Conservation (phyloP, 108 stramenopile species). For the Bacterosira constricta region DNA sequence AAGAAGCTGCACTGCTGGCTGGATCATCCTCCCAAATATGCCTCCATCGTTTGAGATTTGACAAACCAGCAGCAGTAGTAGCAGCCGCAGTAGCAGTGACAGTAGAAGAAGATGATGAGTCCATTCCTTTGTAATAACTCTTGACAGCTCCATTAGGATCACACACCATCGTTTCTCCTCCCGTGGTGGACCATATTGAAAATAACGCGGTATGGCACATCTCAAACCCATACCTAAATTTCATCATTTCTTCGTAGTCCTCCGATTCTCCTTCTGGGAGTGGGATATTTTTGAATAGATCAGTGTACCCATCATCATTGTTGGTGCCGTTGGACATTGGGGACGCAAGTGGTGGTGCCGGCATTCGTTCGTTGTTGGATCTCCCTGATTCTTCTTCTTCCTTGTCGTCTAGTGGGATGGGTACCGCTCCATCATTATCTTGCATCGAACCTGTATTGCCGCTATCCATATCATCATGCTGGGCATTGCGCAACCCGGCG, state of each 20-base stretch:
- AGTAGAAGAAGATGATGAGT: background rate
- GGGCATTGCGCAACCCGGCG: no score
- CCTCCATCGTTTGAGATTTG: slow-evolving; percentile 31
- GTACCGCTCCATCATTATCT: no score
- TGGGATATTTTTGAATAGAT: slow-evolving; percentile 16
- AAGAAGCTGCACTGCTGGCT: background rate
- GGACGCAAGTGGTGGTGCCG: background rate
- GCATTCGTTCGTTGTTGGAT: no score
- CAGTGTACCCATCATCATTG: background rate
- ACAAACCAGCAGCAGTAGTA: background rate
- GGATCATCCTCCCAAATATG: background rate
- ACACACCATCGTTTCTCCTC: no score
- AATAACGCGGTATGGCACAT: slow-evolving; percentile 30
- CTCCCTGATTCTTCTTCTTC: no score
- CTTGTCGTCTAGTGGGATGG: no score
- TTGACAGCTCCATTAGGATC: background rate
- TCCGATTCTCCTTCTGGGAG: slow-evolving; percentile 45
- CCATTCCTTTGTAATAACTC: background rate
- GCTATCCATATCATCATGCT: no score
- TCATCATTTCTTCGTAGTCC: slow-evolving; percentile 12
- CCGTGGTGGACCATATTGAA: slow-evolving; percentile 31
- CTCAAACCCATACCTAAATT: slow-evolving; percentile 35
- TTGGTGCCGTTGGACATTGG: background rate
- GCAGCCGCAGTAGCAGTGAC: background rate
- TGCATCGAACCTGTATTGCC: no score